Evolutionary conservation across 2,329 filamentous ascomycete species (phyloP).

Genomic region (Aureobasidium leucospermi): DNA sequence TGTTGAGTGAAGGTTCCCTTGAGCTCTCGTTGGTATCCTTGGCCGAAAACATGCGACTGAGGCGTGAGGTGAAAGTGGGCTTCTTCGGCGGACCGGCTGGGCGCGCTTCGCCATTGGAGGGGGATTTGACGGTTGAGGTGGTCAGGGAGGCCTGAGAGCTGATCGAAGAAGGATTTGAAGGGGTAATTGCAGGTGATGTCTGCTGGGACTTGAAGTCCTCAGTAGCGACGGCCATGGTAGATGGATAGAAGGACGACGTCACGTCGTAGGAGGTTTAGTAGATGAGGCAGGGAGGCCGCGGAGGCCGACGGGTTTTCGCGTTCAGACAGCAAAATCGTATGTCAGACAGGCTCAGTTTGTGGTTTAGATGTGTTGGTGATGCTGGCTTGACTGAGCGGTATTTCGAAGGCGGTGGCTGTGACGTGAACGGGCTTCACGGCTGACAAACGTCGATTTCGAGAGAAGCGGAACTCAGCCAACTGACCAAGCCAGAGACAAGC

Average conservation of each 20-base stretch:
- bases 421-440: slow-evolving; percentile 4
- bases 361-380: neutral
- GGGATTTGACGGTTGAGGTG: slow-evolving; percentile 7
- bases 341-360: neutral
- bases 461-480: neutral
- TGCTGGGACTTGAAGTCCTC: neutral
- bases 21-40: slow-evolving; percentile 21
- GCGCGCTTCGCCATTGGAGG: slow-evolving; percentile 16
- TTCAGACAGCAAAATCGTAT: neutral
- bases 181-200: slow-evolving; percentile 9
- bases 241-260: neutral
- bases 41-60: slow-evolving; percentile 37
- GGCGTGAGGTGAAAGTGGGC: slow-evolving; percentile 31
- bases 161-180: slow-evolving; percentile 14
- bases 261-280: neutral
- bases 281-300: neutral
- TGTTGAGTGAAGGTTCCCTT: slow-evolving; percentile 16
- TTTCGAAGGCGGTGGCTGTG: slow-evolving; percentile 3
- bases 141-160: slow-evolving; percentile 21
- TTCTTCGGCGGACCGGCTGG: slow-evolving; percentile 27
- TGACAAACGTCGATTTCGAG: slow-evolving; percentile 9
- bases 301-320: neutral
- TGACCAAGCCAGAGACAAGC: slow-evolving; percentile 1
- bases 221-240: slow-evolving; percentile 10
- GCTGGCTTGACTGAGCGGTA: neutral